Percentiles rank a stretch among this genome's conserved stretches.
These are phyloP conservation scores for Ceriops decandra DNA, from an alignment of 345 rosid species.

Conservation along the genomic window DNA sequence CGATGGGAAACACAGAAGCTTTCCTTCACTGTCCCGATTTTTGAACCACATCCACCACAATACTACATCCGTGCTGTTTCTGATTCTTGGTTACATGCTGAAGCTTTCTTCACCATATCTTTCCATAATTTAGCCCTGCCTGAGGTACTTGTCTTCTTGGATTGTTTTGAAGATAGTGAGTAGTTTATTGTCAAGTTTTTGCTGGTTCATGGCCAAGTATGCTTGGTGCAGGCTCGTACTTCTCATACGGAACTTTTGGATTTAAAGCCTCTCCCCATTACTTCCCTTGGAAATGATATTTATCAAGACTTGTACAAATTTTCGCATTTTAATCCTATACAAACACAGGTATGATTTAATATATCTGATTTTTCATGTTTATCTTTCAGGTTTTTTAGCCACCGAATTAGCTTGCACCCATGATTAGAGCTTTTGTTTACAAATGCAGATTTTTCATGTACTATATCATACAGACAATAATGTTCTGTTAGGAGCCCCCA, in stretches of 20 bases:
- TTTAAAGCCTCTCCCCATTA: conserved; percentile 90
- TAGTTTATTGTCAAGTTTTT: not conserved
- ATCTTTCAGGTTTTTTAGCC: conserved; percentile 12
- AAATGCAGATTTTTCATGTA: conserved; percentile 75
- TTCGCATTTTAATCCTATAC: conserved; percentile 98
- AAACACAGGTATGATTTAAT: conserved; percentile 70
- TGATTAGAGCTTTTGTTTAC: conserved; percentile 24
- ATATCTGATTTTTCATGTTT: conserved; percentile 17
- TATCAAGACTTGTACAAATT: conserved; percentile 79
- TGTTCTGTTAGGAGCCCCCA: conserved; percentile 95
- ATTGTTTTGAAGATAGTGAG: not conserved
- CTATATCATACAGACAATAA: conserved; percentile 87
- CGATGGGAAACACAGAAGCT: conserved; percentile 86
- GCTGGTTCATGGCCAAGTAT: conserved; percentile 21
- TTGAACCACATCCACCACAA: conserved; percentile 98
- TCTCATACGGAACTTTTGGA: conserved; percentile 92
- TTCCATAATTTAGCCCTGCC: conserved; percentile 85
- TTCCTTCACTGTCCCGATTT: conserved; percentile 89
- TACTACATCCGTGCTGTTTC: conserved; percentile 94
- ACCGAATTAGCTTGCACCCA: not conserved
- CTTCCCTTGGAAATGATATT: conserved; percentile 61
- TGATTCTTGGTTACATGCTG: conserved; percentile 97
- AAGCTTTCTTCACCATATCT: conserved; percentile 84
- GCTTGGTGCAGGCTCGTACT: conserved; percentile 61
- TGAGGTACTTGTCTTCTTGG: conserved; percentile 46